Conservation (phyloP, 225 moss, liverwort and hornwort genomes). For the Rhytidiadelphus loreus region DNA sequence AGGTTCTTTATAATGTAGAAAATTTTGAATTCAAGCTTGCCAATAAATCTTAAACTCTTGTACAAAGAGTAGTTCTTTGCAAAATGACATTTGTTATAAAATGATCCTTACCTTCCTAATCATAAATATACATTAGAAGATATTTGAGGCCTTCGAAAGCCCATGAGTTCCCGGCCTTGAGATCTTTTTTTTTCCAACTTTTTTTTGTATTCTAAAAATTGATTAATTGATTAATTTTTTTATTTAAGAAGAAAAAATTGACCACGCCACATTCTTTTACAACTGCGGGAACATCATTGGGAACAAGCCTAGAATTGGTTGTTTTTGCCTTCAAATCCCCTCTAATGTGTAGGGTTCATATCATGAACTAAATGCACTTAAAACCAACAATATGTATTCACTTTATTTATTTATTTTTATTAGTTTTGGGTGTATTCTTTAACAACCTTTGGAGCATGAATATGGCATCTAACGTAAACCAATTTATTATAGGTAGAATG, state of each 20-base stretch:
- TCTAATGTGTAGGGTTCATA: not conserved
- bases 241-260: too few species aligned
- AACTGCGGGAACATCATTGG: too few species aligned
- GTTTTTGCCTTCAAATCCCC: too few species aligned
- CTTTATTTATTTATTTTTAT: not conserved
- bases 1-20: not conserved
- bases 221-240: too few species aligned
- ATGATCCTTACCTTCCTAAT: fast-evolving
- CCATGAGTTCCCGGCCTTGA: too few species aligned
- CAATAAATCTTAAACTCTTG: fast-evolving
- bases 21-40: not conserved
- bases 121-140: too few species aligned
- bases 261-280: too few species aligned
- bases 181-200: too few species aligned
- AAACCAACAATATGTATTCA: not conserved
- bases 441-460: not conserved
- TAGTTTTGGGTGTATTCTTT: not conserved
- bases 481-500: too few species aligned
- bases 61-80: fast-evolving
- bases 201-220: too few species aligned
- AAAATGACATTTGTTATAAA: not conserved
- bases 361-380: not conserved
- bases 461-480: not conserved
- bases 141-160: too few species aligned
- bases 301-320: too few species aligned